Conservation (phyloP, 148 eudicot species). For the Chenopodium album region DNA sequence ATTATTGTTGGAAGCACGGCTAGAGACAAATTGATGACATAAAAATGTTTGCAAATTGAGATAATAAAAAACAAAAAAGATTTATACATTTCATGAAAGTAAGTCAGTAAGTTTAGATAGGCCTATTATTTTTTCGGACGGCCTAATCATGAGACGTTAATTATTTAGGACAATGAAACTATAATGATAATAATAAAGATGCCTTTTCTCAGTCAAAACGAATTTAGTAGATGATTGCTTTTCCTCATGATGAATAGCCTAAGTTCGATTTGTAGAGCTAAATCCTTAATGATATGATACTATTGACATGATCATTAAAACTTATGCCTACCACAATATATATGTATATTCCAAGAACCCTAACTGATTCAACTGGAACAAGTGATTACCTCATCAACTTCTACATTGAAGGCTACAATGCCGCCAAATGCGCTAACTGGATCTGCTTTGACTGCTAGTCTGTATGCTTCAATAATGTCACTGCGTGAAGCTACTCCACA, state of each 20-base stretch:
- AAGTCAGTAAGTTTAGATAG: not conserved
- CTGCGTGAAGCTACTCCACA: conserved; percentile 97
- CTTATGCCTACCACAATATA: too few relatives aligned
- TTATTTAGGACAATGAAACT: not conserved
- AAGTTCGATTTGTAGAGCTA: not conserved
- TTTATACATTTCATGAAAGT: too few relatives aligned
- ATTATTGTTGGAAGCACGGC: not conserved
- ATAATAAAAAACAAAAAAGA: not conserved
- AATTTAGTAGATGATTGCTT: not conserved
- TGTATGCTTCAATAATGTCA: conserved; percentile 83
- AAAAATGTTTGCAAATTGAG: not conserved
- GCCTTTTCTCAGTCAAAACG: not conserved
- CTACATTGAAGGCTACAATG: conserved; percentile 93
- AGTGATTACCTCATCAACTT: conserved; percentile 78
- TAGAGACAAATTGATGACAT: not conserved
- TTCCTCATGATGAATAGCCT: not conserved
- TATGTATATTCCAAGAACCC: not conserved
- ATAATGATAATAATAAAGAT: not conserved
- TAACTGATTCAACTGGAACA: not conserved
- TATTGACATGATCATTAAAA: not conserved
- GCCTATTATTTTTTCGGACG: not conserved
- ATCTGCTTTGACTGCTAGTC: conserved; percentile 89
- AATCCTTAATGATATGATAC: not conserved
- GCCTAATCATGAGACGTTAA: not conserved
- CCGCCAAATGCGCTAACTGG: conserved; percentile 99